phyloP scores from a whole-genome alignment of 352 stramenopile species.

The Aphanomyces stellatus region DNA sequence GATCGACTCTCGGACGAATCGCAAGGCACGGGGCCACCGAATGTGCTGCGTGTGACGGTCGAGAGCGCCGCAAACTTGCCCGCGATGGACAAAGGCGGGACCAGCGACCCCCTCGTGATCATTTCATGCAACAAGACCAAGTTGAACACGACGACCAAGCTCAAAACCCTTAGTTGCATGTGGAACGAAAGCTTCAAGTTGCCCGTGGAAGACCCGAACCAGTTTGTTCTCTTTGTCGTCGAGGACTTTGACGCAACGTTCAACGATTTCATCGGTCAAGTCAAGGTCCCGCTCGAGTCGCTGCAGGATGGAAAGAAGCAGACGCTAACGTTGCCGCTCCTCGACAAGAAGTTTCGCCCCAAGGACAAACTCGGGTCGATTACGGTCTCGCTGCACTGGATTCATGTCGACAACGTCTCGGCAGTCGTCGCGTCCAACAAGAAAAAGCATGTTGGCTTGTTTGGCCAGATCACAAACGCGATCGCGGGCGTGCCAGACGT shows the following conservation, averaged over 20 bases:
- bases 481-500: constrained; percentile 24
- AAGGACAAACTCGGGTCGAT: constrained; percentile 42
- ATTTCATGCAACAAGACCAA: constrained; percentile 73
- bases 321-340: constrained; percentile 43
- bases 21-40: constrained; percentile 43
- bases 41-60: constrained; percentile 63
- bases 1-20: no score
- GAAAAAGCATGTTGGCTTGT: constrained; percentile 57
- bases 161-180: constrained; percentile 55
- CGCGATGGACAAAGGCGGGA: constrained; percentile 73
- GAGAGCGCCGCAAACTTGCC: constrained; percentile 72
- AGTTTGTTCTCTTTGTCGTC: constrained; percentile 42
- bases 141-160: constrained; percentile 63
- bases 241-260: constrained; percentile 71
- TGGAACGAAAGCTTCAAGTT: constrained; percentile 82
- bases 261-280: constrained; percentile 72
- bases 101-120: constrained; percentile 82
- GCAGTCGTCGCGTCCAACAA: constrained; percentile 43
- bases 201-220: constrained; percentile 45
- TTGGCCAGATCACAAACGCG: constrained; percentile 38
- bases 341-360: constrained; percentile 69
- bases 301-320: constrained; percentile 33
- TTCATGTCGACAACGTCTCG: constrained; percentile 34
- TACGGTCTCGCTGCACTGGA: constrained; percentile 50
- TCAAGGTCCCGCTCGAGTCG: constrained; percentile 12